Evolutionary conservation across 495 filamentous ascomycete species (phyloP).

Genomic region (Eremomyces bilateralis): DNA sequence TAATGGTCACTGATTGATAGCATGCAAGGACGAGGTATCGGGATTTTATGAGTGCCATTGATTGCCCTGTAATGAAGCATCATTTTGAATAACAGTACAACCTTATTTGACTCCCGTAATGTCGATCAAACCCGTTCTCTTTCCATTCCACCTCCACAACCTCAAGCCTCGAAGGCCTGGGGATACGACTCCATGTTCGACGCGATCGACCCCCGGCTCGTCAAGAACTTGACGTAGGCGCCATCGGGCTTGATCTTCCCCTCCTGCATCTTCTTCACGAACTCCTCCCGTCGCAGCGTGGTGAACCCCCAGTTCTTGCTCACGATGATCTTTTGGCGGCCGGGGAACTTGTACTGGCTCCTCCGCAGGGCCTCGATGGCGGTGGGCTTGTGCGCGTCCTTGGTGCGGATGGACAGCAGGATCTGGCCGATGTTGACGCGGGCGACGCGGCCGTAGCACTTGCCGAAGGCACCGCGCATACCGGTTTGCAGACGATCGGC

Average conservation of each 20-base stretch:
- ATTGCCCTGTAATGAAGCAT: too few species aligned
- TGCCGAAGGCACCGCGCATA: slow-evolving; percentile 99
- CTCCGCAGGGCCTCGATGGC: slow-evolving; percentile 97
- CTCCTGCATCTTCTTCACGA: slow-evolving; percentile 72
- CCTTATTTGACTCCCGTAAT: too few species aligned
- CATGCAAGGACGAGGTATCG: too few species aligned
- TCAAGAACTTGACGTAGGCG: slow-evolving; percentile 97
- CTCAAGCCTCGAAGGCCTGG: slow-evolving; percentile 55
- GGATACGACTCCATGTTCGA: slow-evolving; percentile 87
- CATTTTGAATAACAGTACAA: too few species aligned
- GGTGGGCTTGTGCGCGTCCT: slow-evolving; percentile 60
- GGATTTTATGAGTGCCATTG: too few species aligned
- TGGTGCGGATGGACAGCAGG: slow-evolving; percentile 85
- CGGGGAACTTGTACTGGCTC: slow-evolving; percentile 99
- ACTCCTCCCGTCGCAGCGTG: slow-evolving; percentile 88
- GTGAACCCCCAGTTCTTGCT: slow-evolving; percentile 99
- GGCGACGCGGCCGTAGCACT: slow-evolving; percentile 92
- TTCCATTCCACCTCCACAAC: too few species aligned
- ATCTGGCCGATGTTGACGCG: slow-evolving; percentile 99
- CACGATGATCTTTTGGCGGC: slow-evolving; percentile 99
- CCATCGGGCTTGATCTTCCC: slow-evolving; percentile 85
- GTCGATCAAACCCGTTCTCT: too few species aligned
- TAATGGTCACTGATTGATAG: too few species aligned
- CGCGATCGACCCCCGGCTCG: slow-evolving; percentile 65
- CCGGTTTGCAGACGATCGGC: slow-evolving; percentile 99